phyloP scores from a whole-genome alignment of 805 yeast species.

The Brettanomyces sp. region DNA sequence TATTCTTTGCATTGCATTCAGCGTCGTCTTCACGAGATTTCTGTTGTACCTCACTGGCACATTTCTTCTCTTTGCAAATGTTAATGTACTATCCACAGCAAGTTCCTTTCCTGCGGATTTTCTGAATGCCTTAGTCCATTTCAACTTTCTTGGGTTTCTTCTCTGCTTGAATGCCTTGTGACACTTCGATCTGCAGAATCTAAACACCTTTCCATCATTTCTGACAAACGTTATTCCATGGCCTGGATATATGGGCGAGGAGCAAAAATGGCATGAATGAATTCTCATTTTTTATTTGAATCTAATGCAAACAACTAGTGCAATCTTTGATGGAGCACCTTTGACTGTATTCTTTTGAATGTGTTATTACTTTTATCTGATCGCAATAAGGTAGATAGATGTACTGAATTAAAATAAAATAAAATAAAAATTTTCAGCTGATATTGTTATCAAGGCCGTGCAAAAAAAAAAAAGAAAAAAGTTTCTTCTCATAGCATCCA shows the following conservation, averaged over 20 bases:
- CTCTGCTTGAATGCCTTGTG: constrained; percentile 96
- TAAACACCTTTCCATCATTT: constrained; percentile 94
- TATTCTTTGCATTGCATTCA: constrained; percentile 90
- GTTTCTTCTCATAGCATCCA: not conserved
- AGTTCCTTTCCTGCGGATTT: constrained; percentile 98
- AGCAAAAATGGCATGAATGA: constrained; percentile 90
- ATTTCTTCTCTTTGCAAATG: constrained; percentile 95
- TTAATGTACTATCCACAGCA: constrained; percentile 92
- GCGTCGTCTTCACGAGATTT: constrained; percentile 88
- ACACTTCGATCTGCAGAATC: constrained; percentile 96
- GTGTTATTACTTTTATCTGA: no score
- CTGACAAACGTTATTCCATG: constrained; percentile 97
- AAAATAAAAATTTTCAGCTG: not conserved
- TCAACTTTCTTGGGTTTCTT: constrained; percentile 95
- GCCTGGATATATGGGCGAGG: constrained; percentile 90
- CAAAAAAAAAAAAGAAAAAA: not conserved
- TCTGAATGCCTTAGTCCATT: constrained; percentile 98
- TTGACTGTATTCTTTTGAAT: no score
- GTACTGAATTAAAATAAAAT: not conserved
- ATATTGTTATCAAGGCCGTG: not conserved
- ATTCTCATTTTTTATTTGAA: constrained; percentile 52
- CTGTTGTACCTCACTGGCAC: constrained; percentile 97
- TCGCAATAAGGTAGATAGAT: not conserved
- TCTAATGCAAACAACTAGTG: no score
- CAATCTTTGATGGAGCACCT: no score